Percentiles rank a stretch among this genome's conserved stretches.
Evolutionary conservation across 2,329 filamentous ascomycete species (phyloP).

Genomic region (Fusarium euwallaceae): DNA sequence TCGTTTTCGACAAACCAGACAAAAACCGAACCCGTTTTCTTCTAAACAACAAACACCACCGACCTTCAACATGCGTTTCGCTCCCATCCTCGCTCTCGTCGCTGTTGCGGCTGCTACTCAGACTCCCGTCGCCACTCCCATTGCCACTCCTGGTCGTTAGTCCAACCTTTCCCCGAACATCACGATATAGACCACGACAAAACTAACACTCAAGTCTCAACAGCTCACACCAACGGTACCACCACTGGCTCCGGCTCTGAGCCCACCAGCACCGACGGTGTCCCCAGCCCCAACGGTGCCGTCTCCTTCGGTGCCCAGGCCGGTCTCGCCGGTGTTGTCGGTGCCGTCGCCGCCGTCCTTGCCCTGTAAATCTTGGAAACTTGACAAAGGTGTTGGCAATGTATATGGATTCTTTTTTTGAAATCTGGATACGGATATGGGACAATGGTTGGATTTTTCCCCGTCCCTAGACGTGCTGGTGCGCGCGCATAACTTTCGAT

Average conservation of each 20-base stretch:
- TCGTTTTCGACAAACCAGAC: constrained; percentile 29
- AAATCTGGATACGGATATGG: constrained; percentile 20
- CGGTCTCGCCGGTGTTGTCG: constrained; percentile 41
- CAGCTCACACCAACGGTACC: constrained; percentile 34
- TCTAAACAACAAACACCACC: constrained; percentile 15
- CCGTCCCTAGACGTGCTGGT: constrained; percentile 39
- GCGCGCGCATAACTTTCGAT: constrained; percentile 42
- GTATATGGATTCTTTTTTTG: background rate
- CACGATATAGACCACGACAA: constrained; percentile 9
- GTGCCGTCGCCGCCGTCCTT: constrained; percentile 41
- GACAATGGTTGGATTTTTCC: background rate
- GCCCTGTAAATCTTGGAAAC: constrained; percentile 39
- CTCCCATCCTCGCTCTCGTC: constrained; percentile 45
- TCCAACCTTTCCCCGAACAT: constrained; percentile 27
- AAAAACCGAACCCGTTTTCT: constrained; percentile 10
- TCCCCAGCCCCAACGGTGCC: constrained; percentile 34
- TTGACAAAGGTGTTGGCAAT: constrained; percentile 11
- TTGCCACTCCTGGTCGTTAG: constrained; percentile 34
- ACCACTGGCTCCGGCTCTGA: constrained; percentile 27
- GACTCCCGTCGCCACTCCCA: constrained; percentile 34
- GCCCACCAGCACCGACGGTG: constrained; percentile 3
- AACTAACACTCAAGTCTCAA: constrained; percentile 11
- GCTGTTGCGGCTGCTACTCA: constrained; percentile 41
- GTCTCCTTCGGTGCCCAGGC: constrained; percentile 35
- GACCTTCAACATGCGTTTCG: constrained; percentile 44